These are phyloP conservation scores for Nakataea oryzae DNA, from an alignment of 2,329 filamentous ascomycete species.

Conservation along the genomic window DNA sequence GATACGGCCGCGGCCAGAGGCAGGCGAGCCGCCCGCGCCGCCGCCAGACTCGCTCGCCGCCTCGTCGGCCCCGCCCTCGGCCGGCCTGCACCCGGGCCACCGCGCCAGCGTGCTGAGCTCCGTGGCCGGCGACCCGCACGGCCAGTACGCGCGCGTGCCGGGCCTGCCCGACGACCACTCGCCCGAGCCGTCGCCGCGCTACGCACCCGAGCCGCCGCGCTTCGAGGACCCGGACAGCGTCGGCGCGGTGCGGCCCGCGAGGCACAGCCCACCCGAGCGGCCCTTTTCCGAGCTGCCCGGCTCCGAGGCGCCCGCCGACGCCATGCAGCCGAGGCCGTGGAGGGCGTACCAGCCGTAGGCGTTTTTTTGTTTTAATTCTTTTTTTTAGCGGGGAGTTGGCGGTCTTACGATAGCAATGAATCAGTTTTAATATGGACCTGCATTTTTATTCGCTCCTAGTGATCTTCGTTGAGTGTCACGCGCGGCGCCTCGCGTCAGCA, in stretches of 20 bases:
- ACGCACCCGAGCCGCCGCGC: neutral
- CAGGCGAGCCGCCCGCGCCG: neutral
- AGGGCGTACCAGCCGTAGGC: neutral
- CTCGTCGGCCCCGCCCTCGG: neutral
- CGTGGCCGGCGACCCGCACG: neutral
- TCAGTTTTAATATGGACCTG: too few relatives aligned
- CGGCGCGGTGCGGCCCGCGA: neutral
- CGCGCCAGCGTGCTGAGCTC: neutral
- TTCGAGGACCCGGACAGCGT: neutral
- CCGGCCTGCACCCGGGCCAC: neutral
- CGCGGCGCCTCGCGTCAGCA: too few relatives aligned
- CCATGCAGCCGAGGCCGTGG: neutral
- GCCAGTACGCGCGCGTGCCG: neutral
- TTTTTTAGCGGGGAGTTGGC: too few relatives aligned
- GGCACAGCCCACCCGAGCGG: neutral
- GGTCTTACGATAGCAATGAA: too few relatives aligned
- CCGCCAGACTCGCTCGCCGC: neutral
- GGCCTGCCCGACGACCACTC: neutral
- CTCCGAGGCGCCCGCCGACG: neutral
- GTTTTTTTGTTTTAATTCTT: too few relatives aligned
- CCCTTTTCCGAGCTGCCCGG: neutral
- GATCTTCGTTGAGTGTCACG: too few relatives aligned
- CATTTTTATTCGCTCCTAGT: too few relatives aligned
- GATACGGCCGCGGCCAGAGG: neutral
- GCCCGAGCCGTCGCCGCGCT: constrained; percentile 1